Base-by-base conservation (phyloP, 2,329 filamentous ascomycete genomes). In the Colletotrichum spinosum region DNA sequence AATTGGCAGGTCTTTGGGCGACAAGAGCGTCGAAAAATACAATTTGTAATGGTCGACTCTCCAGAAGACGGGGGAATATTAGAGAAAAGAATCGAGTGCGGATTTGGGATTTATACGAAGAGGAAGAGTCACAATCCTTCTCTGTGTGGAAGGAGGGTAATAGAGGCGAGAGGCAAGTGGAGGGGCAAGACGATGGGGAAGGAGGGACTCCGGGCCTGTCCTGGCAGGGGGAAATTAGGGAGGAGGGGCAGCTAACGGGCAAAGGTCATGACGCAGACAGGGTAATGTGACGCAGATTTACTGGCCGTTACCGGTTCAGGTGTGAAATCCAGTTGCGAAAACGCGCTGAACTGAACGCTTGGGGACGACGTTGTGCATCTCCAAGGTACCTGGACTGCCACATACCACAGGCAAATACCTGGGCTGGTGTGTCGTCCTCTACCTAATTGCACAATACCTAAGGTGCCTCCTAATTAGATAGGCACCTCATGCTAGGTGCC, bases 161-260 rank as follows among this genome's bases (percentile, higher is more conserved):
- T 4, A 25, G 60, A 62, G 59, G 59, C 53, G 50, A 48, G 49
- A 60, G 53, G n/a, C 17, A 59, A 48, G 60, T 49, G 44, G 58
- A 57, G 37, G 25, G 48, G 48, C 37, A 44, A 46, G 67, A 67
- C 68, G 71, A 56, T 70, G 70, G 68, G 69, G 68, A 70, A 68
- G 70, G 60, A 53, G 65, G 52, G 39, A 56, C 52, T 10, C 51
- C 42, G 42, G 34, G 50, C 45, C 6, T 39, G 41, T 46, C 61
- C 65, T 67, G 55, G 61, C 55, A 54, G 53, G 66, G 55, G 66
- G 66, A 63, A 63, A 67, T 68, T 68, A 57, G 56, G 66, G 67
- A 67, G 63, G 66, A 67, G 66, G 66, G 66, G 66, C 66, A 67
- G 52, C 59, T 62, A 56, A 46, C 41, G 37, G 60, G 50, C 44